phyloP scores from a whole-genome alignment of 2,329 filamentous ascomycete species.

The Trichoderma guizhouense region DNA sequence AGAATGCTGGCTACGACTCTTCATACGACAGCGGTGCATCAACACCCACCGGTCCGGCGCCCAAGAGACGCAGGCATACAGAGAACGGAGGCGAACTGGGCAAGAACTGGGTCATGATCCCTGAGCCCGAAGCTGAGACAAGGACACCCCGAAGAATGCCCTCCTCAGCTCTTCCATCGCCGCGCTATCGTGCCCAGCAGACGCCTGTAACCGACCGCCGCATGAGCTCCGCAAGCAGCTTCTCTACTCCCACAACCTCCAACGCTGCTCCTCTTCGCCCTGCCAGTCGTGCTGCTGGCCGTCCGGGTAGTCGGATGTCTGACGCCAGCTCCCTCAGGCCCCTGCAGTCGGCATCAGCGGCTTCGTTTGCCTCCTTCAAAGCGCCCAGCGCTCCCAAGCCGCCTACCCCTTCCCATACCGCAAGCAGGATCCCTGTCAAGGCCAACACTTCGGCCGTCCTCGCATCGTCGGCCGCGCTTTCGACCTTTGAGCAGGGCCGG shows the following conservation, averaged over 20 bases:
- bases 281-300: slow-evolving; percentile 25
- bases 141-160: slow-evolving; percentile 28
- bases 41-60: slow-evolving; percentile 44
- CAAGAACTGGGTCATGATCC: slow-evolving; percentile 70
- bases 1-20: slow-evolving; percentile 26
- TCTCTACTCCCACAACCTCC: not conserved
- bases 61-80: slow-evolving; percentile 58
- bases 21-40: slow-evolving; percentile 33
- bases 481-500: slow-evolving; percentile 21
- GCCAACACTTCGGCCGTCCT: not conserved
- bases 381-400: slow-evolving; percentile 24
- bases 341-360: slow-evolving; percentile 29
- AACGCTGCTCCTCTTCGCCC: slow-evolving; percentile 14
- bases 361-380: slow-evolving; percentile 29
- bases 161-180: slow-evolving; percentile 24
- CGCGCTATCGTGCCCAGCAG: slow-evolving; percentile 33
- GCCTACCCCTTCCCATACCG: slow-evolving; percentile 25
- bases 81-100: slow-evolving; percentile 54
- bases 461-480: slow-evolving; percentile 25
- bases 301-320: slow-evolving; percentile 44
- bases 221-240: slow-evolving; percentile 37
- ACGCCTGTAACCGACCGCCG: slow-evolving; percentile 37
- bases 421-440: slow-evolving; percentile 42
- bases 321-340: slow-evolving; percentile 27
- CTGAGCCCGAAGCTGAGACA: slow-evolving; percentile 33